Evolutionary conservation across 2,329 filamentous ascomycete species (phyloP), one percentile per base, ranked within the genome.

Genomic region (Xylaria multiplex): DNA sequence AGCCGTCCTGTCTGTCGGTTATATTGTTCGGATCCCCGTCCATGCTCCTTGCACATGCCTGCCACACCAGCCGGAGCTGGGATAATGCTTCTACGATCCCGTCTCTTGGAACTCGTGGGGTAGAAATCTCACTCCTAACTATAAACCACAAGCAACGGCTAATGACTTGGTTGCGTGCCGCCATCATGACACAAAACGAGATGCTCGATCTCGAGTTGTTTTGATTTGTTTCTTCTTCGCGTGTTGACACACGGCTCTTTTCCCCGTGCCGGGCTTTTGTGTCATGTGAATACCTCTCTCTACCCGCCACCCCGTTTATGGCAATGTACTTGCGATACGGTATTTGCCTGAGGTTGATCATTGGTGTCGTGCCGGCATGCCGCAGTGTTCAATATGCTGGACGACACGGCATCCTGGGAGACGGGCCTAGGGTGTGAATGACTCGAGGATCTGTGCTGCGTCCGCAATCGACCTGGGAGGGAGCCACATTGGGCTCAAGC

Each of bases 371-470:
- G 62, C 46, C 80, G 80, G 80, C 71, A 75, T 70, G 71, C 75
- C 74, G 79, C 81, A 81, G 77, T 65, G 71, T 69, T 73, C 73
- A 75, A 75, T 72, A 75, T 75, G 70, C 68, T 74, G 73, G 75
- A 74, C 74, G 74, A 72, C 74, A 71, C 73, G 71, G 59, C 72
- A 72, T 71, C 65, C 70, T 74, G 69, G 67, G 59, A 74, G 74
- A 72, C 69, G 73, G 72, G 68, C 64, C 70, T 73, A 75, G 72
- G 77, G 73, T 72, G 55, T 65, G 61, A 67, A 71, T 74, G 79
- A 81, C 80, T 82, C 80, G 80, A 81, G 77, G 69, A 66, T 74
- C 72, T 66, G 56, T 70, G 69, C 66, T 72, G 71, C 66, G 65
- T 68, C 65, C 63, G 69, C 65, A 67, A 62, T 64, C 50, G 72